phyloP scores from a whole-genome alignment of 164 flowering plant genomes.

The Magnolia sinica region DNA sequence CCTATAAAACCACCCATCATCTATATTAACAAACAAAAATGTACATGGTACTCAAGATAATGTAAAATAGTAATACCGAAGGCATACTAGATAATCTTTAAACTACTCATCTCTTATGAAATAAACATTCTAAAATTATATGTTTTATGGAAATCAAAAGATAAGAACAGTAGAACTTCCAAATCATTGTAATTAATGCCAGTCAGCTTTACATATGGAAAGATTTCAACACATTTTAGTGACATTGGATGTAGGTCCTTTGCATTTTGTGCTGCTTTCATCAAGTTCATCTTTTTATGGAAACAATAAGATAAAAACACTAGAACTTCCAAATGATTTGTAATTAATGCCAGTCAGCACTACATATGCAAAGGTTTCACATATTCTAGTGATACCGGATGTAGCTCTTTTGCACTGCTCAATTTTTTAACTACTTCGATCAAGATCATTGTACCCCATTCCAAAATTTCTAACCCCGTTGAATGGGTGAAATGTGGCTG shows the following conservation, averaged over 20 bases:
- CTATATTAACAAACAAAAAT: neutral
- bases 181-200: neutral
- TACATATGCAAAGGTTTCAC: too few relatives aligned
- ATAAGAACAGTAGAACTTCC: neutral
- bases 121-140: neutral
- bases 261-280: neutral
- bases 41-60: too few relatives aligned
- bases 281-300: neutral
- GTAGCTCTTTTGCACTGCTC: neutral
- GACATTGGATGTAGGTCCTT: neutral
- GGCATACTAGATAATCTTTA: neutral
- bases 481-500: neutral
- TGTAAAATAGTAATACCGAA: too few relatives aligned
- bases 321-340: neutral
- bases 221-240: neutral
- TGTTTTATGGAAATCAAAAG: neutral
- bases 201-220: neutral
- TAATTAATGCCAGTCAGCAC: neutral
- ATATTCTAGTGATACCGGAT: too few relatives aligned
- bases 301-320: too few relatives aligned
- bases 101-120: neutral
- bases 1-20: conserved; percentile 43
- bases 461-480: neutral
- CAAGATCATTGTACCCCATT: neutral
- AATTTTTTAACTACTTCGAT: too few relatives aligned